Evolutionary conservation across 2,329 filamentous ascomycete species (phyloP), one percentile per base, ranked within the genome.

Genomic region (Pyricularia sp.): DNA sequence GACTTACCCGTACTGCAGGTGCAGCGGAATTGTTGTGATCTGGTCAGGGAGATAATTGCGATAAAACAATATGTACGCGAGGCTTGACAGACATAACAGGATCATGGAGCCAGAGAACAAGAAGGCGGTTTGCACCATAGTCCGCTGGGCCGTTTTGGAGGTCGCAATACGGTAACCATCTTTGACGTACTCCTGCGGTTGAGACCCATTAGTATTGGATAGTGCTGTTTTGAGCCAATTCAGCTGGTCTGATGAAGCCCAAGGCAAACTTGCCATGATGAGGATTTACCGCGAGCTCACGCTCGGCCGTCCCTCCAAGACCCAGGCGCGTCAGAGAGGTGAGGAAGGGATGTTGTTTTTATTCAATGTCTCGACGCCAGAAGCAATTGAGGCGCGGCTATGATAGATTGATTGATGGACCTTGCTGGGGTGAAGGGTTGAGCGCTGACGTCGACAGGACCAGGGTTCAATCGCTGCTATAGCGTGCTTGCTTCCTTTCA

Each of bases 1-100:
- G 26, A 74, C 77, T 67, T 72, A 84, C 82, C 83, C 81, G 73
- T 86, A 86, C 72, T 86, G 84, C 8, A 86, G 73, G 69, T 85
- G 78, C 5, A 86, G 72, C 19, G 84, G 82, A 55, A 79, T 72
- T 0, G 78, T 78, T 22, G 82, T 77, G 60, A 84, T 75, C 69
- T 82, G 79, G 67, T 84, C 78, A 0, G 84, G 84, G 1, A 86
- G 75, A 68, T 83, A 84, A 68, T 78, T 80, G 69, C 80, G 78
- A 70, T 85, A 85, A 68, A 85, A 84, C 2, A 82, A 68, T 2
- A 79, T 72, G 33, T 84, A 84, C 16, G 77, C 78, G 28, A 83
- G 66, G 0, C 77, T 75, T 4, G 83, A 81, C 10, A 83, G 69
- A 19, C 75, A 74, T 28, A 84, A 75, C 65, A 86, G 75, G 8